Evolutionary conservation across 2,329 filamentous ascomycete genomes (phyloP), one percentile per base, ranked within the genome.

Genomic region (Sarocladium brachiariae): DNA sequence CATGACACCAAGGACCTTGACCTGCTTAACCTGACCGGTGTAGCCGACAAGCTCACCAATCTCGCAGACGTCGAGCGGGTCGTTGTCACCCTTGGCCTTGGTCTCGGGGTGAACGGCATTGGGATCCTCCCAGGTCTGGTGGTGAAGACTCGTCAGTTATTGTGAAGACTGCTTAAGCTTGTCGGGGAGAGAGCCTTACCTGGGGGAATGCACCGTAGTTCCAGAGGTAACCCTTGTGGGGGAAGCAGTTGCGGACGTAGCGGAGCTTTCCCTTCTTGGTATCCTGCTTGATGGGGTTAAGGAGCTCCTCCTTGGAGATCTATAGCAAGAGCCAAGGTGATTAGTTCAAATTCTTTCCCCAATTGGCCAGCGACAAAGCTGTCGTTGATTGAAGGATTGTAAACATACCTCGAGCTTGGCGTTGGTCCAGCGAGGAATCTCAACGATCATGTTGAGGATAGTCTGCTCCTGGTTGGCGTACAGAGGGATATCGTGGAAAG

Each of bases 191-290:
- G 23, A 16, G 30, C 14, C 21, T 67, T 80, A 93, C 89, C 80
- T 93, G 89, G 64, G 93, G 93, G 85, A 99, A 97, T 73, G 91
- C 91, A 77, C 93, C 93, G 76, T 99, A 99, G 84, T 99, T 99
- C 93, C 93, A 99, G 64, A 99, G 89, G 76, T 99, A 99, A 61
- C 93, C 93, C 84, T 99, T 97, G 87, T 99, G 93, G 64, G 93
- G 93, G 83, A 99, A 99, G 86, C 93, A 99, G 86, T 99, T 99
- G 77, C 93, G 90, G 70, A 99, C 93, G 71, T 86, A 99, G 67
- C 93, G 89, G 65, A 97, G 90, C 83, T 96, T 97, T 82, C 92
- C 93, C 83, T 99, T 97, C 87, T 99, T 97, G 73, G 84, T 83
- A 72, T 99, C 93, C 80, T 99, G 93, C 86, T 96, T 96, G 80